Evolutionary conservation across 1,139 yeast species (phyloP), one percentile per base, ranked within the genome.

Genomic region (Zygoascus sp.): DNA sequence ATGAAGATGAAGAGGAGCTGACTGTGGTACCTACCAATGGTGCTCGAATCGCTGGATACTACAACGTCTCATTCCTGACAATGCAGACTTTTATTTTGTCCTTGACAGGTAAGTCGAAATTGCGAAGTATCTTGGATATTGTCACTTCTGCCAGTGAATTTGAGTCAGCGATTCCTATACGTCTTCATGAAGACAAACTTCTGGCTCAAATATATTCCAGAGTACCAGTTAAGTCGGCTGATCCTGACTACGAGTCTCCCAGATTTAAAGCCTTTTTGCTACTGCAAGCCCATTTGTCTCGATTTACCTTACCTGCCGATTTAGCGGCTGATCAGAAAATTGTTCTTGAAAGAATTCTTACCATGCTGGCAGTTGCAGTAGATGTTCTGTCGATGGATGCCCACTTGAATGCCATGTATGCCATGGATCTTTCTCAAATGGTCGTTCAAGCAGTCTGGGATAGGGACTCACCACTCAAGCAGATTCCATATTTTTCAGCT

Each of bases 341-440:
- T 1, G 74, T 89, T 2, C 61, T 89, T 15, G 67, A 69, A 23
- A 74, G 67, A 42, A 65, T 78, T 0, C 53, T 83, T 40, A 71
- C 70, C 2, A 61, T 89, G 27, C 66, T 87, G 8, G 74, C 80
- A 55, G 88, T 92, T 0, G 70, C 81, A 49, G 81, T 87, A 23
- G 97, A 92, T 62, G 69, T 83, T 1, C 67, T 89, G 39, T 80
- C 96, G 0, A 79, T 90, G 53, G 90, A 87, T 50, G 97, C 97
- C 0, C 72, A 74, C 53, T 66, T 90, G 58, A 85, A 81, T 62
- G 89, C 96, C 0, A 73, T 88, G 54, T 75, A 76, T 46, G 94
- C 89, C 0, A 87, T 92, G 85, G 97, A 92, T 61, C 63, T 90
- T 48, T 77, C 86, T 1, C 98, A 92, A 60, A 86, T 89, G 95